Evolutionary conservation across 2,329 filamentous ascomycete genomes (phyloP).

Genomic region (Alternaria sp.): DNA sequence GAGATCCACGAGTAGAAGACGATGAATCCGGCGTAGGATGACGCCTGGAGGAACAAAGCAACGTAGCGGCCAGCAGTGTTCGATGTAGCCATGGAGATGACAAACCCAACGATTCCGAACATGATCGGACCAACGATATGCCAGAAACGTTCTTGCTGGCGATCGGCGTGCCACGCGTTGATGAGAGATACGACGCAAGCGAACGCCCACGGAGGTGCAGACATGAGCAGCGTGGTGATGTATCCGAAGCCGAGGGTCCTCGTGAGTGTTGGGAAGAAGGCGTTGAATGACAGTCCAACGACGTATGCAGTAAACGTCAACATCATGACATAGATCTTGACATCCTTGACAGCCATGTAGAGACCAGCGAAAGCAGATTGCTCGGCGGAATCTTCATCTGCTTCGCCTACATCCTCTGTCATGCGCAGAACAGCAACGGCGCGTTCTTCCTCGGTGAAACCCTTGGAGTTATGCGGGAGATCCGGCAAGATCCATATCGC

Average conservation of each 20-base stretch:
- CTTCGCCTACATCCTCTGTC: slow-evolving; percentile 62
- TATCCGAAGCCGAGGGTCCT: slow-evolving; percentile 50
- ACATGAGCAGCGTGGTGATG: slow-evolving; percentile 50
- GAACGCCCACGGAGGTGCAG: slow-evolving; percentile 59
- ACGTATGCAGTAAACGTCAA: slow-evolving; percentile 69
- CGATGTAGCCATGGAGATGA: slow-evolving; percentile 46
- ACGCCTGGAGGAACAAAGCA: slow-evolving; percentile 45
- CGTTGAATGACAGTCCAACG: slow-evolving; percentile 56
- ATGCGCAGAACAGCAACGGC: slow-evolving; percentile 49
- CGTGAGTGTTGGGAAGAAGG: slow-evolving; percentile 51
- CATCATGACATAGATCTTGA: slow-evolving; percentile 71
- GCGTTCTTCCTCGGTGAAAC: slow-evolving; percentile 58
- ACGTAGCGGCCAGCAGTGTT: slow-evolving; percentile 46
- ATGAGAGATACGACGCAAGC: slow-evolving; percentile 58
- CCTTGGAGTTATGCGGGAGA: slow-evolving; percentile 52
- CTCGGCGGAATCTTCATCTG: slow-evolving; percentile 51
- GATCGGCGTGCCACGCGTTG: slow-evolving; percentile 62
- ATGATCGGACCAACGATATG: slow-evolving; percentile 59
- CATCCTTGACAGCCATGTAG: slow-evolving; percentile 66
- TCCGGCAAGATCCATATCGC: slow-evolving; percentile 46
- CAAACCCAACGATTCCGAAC: slow-evolving; percentile 55
- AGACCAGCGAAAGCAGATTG: slow-evolving; percentile 63
- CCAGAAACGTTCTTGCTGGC: slow-evolving; percentile 60
- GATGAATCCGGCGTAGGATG: slow-evolving; percentile 53
- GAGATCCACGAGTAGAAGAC: slow-evolving; percentile 51